Evolutionary conservation across 352 stramenopile genomes (phyloP).

Genomic region (Phytophthora meadii): DNA sequence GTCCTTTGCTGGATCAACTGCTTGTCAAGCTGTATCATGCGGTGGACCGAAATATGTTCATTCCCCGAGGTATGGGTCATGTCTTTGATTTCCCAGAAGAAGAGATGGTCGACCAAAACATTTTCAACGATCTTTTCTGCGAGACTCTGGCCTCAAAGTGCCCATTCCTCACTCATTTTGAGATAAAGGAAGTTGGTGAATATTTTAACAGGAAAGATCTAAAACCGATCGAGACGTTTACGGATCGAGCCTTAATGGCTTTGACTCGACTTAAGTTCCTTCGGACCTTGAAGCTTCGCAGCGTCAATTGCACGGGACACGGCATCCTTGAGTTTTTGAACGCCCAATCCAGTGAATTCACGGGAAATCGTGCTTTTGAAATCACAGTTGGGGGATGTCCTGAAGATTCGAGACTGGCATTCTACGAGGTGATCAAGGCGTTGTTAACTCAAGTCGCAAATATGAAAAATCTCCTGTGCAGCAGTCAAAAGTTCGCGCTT

Average conservation of each 20-base stretch:
- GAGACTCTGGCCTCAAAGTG: slow-evolving; percentile 16
- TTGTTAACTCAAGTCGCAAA: slow-evolving; percentile 9
- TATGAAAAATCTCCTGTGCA: slow-evolving; percentile 1
- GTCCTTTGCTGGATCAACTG: slow-evolving; percentile 33
- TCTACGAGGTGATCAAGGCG: slow-evolving; percentile 35
- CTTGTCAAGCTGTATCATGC: slow-evolving; percentile 44
- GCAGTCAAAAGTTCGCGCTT: slow-evolving; percentile 15
- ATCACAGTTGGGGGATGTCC: slow-evolving; percentile 36
- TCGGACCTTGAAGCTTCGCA: slow-evolving; percentile 35
- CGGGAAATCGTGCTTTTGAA: slow-evolving; percentile 36
- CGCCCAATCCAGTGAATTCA: slow-evolving; percentile 26
- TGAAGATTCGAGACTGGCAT: slow-evolving; percentile 20
- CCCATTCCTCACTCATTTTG: slow-evolving; percentile 30
- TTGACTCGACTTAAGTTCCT: slow-evolving; percentile 43
- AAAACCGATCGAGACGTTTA: slow-evolving; percentile 38
- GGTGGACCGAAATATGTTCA: slow-evolving; percentile 3
- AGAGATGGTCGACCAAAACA: slow-evolving; percentile 35
- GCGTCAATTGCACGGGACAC: slow-evolving; percentile 40
- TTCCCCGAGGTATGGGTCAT: slow-evolving; percentile 8
- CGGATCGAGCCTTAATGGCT: slow-evolving; percentile 37
- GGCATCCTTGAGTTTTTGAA: slow-evolving; percentile 45
- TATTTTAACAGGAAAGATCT: slow-evolving; percentile 34
- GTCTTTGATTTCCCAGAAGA: slow-evolving; percentile 19
- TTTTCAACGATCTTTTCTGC: slow-evolving; percentile 47
- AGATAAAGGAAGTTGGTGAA: slow-evolving; percentile 33